Base-by-base conservation (phyloP, 1,139 yeast genomes). In the Geotrichum aggregatum region DNA sequence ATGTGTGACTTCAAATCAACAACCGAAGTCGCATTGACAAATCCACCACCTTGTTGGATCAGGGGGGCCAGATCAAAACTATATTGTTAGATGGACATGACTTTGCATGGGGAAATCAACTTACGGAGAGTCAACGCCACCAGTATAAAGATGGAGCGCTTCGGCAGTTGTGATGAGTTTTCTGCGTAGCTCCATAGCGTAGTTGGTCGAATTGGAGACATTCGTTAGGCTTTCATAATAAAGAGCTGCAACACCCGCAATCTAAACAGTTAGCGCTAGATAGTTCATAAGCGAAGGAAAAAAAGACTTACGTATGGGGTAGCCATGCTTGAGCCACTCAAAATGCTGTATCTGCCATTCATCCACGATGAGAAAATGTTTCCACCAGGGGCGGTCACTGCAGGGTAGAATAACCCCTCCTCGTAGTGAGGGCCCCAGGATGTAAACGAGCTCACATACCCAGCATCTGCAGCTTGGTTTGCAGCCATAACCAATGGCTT, bases 1-100 rank as follows among this genome's bases (percentile, higher is more conserved):
- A 60, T 28, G 10, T 36, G 41, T 10, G 73, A 68, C 55, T 70
- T 66, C 55, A 66, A 69, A 59, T 70, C 67, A 57, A 70, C 64
- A 59, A 70, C 61, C 16, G 67, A 67, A 35, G 67, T 68, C 16
- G 71, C 72, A 54, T 69, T 61, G 47, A 70, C 66, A 14, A 71
- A 67, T 38, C 63, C 63, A 13, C 60, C 55, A 39, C 63, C 63
- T 47, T 59, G 61, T 36, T 59, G 61, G 47, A 44, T 55, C 1
- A 59, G 47, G 6, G 62, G 62, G 31, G 59, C 59, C 19, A 40
- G n/a, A 28, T 34, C 49, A 44, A 10, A 41, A 21, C 52, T 44
- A 39, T 42, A 41, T 33, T 47, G 54, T 39, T 24, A 39, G 19
- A n/a, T n/a, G n/a, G n/a, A n/a, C n/a, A n/a, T n/a, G n/a, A n/a